Evolutionary conservation across 2,329 filamentous ascomycete species (phyloP).

Genomic region (Fusarium nurragi): DNA sequence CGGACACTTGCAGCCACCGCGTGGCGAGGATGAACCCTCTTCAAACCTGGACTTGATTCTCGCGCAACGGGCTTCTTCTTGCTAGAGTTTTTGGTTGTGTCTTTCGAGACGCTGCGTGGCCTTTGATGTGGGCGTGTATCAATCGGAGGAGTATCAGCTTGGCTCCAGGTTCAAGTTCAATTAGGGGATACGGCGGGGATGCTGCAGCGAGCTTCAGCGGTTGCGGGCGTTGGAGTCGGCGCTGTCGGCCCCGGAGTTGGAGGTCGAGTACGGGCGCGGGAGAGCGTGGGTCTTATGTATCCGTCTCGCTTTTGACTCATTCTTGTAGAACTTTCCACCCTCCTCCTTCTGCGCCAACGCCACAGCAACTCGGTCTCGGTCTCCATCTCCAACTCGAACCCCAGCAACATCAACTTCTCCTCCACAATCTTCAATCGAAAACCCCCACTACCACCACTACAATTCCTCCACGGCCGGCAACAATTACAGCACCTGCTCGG

Average conservation of each 20-base stretch:
- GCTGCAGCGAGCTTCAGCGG: conserved; percentile 30
- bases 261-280: conserved; percentile 31
- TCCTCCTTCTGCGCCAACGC: conserved; percentile 26
- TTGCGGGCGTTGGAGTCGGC: conserved; percentile 33
- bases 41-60: conserved; percentile 11
- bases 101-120: background rate
- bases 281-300: conserved; percentile 50
- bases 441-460: conserved; percentile 36
- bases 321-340: conserved; percentile 58
- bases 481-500: conserved; percentile 18
- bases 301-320: conserved; percentile 52
- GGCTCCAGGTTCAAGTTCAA: conserved; percentile 7
- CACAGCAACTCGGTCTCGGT: conserved; percentile 10
- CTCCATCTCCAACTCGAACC: conserved; percentile 28
- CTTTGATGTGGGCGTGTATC: conserved; percentile 38
- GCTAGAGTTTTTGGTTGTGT: conserved; percentile 10
- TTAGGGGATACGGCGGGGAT: conserved; percentile 29
- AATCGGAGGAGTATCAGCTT: conserved; percentile 27
- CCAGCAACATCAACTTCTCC: conserved; percentile 34
- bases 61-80: conserved; percentile 7
- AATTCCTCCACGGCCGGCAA: conserved; percentile 23
- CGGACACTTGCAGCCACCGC: conserved; percentile 27
- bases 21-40: conserved; percentile 24
- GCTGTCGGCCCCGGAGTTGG: conserved; percentile 31
- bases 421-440: conserved; percentile 27